These are phyloP conservation scores for Beauveria sp. DNA, from an alignment of 2,329 filamentous ascomycete genomes.

Conservation along the genomic window DNA sequence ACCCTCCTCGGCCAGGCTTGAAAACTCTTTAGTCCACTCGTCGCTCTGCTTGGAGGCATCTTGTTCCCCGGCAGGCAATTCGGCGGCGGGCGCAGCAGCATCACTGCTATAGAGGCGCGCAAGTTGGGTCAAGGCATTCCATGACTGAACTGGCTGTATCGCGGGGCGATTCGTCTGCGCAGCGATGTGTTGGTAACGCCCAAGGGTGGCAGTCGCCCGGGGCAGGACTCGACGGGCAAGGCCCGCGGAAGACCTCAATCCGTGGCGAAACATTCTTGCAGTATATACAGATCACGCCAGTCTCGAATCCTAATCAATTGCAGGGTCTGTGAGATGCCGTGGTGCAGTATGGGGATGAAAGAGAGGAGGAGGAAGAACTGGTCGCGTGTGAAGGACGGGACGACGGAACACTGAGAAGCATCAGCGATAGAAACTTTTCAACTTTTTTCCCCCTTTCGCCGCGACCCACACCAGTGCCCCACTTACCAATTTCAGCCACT, in stretches of 20 bases:
- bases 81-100: conserved; percentile 21
- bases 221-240: conserved; percentile 26
- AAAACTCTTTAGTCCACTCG: conserved; percentile 27
- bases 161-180: conserved; percentile 12
- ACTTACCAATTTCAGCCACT: background rate
- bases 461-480: background rate
- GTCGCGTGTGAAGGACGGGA: background rate
- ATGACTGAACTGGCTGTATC: conserved; percentile 16
- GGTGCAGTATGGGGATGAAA: background rate
- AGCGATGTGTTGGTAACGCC: conserved; percentile 13
- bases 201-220: conserved; percentile 22
- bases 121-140: conserved; percentile 18
- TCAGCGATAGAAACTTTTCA: conserved; percentile 1
- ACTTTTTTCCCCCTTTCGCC: conserved; percentile 10
- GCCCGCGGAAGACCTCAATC: conserved; percentile 31
- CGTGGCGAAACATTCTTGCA: conserved; percentile 17
- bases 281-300: background rate
- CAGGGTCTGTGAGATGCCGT: background rate
- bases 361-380: background rate
- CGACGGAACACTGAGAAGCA: background rate
- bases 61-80: background rate
- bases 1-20: conserved; percentile 35
- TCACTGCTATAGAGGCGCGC: conserved; percentile 34
- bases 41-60: background rate
- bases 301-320: background rate